Evolutionary conservation across 768 basidiomycete genomes (phyloP).

Genomic region (Lactarius vividus): DNA sequence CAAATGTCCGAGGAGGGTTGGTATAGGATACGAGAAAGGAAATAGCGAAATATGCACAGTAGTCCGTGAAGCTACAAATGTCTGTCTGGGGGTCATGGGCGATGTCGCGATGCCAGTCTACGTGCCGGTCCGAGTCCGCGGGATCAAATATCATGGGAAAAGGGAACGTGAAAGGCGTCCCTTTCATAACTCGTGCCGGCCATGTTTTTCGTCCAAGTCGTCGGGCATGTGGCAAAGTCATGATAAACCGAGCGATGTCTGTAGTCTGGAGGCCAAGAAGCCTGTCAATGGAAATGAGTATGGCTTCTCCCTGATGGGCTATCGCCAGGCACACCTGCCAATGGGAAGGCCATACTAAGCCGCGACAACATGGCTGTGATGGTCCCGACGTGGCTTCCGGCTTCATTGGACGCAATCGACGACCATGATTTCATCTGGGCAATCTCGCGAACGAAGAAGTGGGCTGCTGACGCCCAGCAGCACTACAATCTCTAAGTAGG

Average conservation of each 20-base stretch:
- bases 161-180: neutral
- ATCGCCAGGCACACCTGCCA: slow-evolving; percentile 40
- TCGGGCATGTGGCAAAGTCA: slow-evolving; percentile 11
- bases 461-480: slow-evolving; percentile 70
- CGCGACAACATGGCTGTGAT: slow-evolving; percentile 63
- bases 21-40: slow-evolving; percentile 2
- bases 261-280: slow-evolving; percentile 21
- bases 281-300: slow-evolving; percentile 10
- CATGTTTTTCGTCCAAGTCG: slow-evolving; percentile 6
- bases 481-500: slow-evolving; percentile 41
- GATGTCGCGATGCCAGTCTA: slow-evolving; percentile 3
- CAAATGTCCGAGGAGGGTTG: slow-evolving; percentile 19
- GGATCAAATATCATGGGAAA: slow-evolving; percentile 5
- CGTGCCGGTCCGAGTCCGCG: slow-evolving; percentile 19
- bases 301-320: neutral
- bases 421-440: slow-evolving; percentile 60
- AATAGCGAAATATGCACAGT: slow-evolving; percentile 20
- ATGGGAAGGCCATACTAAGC: slow-evolving; percentile 58
- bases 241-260: slow-evolving; percentile 22
- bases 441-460: slow-evolving; percentile 66
- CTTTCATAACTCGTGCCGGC: slow-evolving; percentile 10
- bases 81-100: slow-evolving; percentile 15
- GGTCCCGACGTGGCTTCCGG: slow-evolving; percentile 58
- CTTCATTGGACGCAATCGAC: slow-evolving; percentile 52
- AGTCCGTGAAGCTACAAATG: slow-evolving; percentile 24